Percentiles rank a stretch among this genome's conserved stretches.
Conservation (phyloP, 352 stramenopile genomes). For the Pythium folliculosum region DNA sequence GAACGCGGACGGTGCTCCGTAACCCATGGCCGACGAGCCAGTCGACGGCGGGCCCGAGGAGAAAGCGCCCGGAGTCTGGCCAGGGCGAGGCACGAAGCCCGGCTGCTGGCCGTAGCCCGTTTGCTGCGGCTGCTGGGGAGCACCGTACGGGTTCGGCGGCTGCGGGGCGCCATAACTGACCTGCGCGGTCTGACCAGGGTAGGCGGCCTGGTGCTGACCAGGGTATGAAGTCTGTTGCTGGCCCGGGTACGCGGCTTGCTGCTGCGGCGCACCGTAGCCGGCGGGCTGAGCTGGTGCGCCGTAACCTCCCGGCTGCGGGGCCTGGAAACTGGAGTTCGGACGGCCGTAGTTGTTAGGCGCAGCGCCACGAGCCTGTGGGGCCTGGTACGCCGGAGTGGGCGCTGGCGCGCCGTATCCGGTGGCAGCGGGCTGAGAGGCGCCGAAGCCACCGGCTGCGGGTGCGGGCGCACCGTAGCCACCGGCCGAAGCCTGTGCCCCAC, state of each 20-base stretch:
- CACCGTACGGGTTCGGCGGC: constrained; percentile 34
- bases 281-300: constrained; percentile 7
- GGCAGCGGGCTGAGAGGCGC: constrained; percentile 27
- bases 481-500: constrained; percentile 16
- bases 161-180: constrained; percentile 33
- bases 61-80: not conserved
- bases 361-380: constrained; percentile 25
- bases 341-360: constrained; percentile 47
- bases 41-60: constrained; percentile 58
- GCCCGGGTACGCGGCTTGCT: constrained; percentile 25
- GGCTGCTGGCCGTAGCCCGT: constrained; percentile 40
- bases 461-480: constrained; percentile 12
- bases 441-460: constrained; percentile 16
- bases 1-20: constrained; percentile 34
- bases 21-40: constrained; percentile 27
- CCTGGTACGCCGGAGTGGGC: constrained; percentile 40
- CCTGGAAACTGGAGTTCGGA: constrained; percentile 18
- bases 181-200: constrained; percentile 33
- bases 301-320: constrained; percentile 18
- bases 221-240: constrained; percentile 31
- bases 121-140: constrained; percentile 42
- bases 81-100: constrained; percentile 23
- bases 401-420: constrained; percentile 33
- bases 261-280: constrained; percentile 23
- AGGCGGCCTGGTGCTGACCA: constrained; percentile 35